A percentile compares a stretch with the other conserved stretches of the same genome.
Evolutionary conservation across 331 rosid genomes (phyloP).

Genomic region (Erythrophleum ivorense): DNA sequence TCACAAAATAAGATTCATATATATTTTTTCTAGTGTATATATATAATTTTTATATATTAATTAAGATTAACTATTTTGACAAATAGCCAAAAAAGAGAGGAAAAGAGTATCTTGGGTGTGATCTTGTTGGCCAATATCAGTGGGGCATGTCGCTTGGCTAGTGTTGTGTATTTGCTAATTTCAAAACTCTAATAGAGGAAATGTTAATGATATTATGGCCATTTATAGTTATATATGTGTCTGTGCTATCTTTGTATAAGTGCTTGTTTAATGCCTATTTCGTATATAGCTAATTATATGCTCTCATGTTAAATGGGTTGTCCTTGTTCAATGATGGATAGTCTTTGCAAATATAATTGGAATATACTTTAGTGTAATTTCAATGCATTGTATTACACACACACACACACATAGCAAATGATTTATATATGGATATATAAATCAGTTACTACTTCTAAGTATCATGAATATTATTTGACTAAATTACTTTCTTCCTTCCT

Average conservation of each 20-base stretch:
- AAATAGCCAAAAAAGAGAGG: slow-evolving; percentile 37
- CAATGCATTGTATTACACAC: too few species aligned
- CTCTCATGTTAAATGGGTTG: neutral
- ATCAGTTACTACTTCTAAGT: too few species aligned
- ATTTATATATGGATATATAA: too few species aligned
- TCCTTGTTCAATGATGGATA: neutral
- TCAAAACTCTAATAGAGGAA: slow-evolving; percentile 47
- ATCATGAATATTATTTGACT: too few species aligned
- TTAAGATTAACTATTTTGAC: neutral
- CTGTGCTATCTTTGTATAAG: slow-evolving; percentile 32
- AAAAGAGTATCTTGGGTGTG: slow-evolving; percentile 33
- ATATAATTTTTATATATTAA: too few species aligned
- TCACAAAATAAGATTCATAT: too few species aligned
- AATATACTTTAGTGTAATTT: neutral
- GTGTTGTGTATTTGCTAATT: slow-evolving; percentile 53
- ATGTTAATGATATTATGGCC: slow-evolving; percentile 43
- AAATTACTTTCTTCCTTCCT: too few species aligned
- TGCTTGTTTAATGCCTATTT: slow-evolving; percentile 34
- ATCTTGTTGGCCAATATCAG: slow-evolving; percentile 32
- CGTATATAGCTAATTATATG: neutral
- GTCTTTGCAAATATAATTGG: slow-evolving; percentile 37
- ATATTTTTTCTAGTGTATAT: too few species aligned
- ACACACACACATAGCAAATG: too few species aligned
- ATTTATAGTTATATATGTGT: slow-evolving; percentile 37
- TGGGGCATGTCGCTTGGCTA: slow-evolving; percentile 45